phyloP scores from a whole-genome alignment of 441 rosid species.

The Pelargonium citronellum region DNA sequence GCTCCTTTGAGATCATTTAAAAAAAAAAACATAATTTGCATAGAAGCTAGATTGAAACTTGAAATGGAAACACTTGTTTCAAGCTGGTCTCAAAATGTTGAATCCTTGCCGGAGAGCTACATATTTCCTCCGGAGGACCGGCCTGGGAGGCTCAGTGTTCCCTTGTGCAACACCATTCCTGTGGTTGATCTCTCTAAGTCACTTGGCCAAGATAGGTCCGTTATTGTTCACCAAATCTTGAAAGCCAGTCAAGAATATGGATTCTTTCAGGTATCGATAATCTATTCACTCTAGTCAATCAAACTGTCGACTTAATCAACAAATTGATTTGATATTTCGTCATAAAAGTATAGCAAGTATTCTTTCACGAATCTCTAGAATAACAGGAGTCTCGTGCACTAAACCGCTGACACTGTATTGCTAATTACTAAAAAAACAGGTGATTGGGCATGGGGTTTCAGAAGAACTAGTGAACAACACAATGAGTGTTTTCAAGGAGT shows the following conservation, averaged over 20 bases:
- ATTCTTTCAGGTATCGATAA: constrained; percentile 36
- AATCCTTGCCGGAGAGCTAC: constrained; percentile 30
- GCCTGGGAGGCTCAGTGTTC: constrained; percentile 23
- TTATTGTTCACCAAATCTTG: constrained; percentile 20
- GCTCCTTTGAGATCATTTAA: neutral
- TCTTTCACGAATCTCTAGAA: no score
- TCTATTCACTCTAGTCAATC: no score
- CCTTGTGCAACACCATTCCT: constrained; percentile 17
- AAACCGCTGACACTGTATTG: no score
- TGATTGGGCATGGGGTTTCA: constrained; percentile 27
- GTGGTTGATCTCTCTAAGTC: constrained; percentile 23
- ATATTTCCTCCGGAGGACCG: constrained; percentile 29
- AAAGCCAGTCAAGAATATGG: constrained; percentile 33
- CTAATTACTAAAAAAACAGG: no score
- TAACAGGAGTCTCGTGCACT: no score
- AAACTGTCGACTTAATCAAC: no score
- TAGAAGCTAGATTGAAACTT: no score
- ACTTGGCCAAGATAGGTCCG: constrained; percentile 3
- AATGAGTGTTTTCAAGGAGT: constrained; percentile 27
- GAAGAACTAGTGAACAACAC: constrained; percentile 20
- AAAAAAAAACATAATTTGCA: neutral
- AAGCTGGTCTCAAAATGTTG: constrained; percentile 21
- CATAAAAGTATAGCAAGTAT: no score
- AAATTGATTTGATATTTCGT: no score
- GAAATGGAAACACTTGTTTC: constrained; percentile 29